These are phyloP conservation scores for Cladobotryum protrusum DNA, from an alignment of 2,329 filamentous ascomycete species.

Conservation along the genomic window DNA sequence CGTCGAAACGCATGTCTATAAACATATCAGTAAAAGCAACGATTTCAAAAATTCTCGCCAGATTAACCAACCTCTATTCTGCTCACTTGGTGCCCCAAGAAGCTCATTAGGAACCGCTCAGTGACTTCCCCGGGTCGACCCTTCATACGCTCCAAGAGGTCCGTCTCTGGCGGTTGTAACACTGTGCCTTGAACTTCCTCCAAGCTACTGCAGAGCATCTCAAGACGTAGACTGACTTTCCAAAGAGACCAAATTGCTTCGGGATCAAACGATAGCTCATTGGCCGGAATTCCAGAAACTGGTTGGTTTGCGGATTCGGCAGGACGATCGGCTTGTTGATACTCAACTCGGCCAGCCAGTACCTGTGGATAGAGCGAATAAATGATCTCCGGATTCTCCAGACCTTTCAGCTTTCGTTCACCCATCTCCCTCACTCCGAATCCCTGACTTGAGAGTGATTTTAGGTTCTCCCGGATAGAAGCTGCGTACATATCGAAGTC, in stretches of 20 bases:
- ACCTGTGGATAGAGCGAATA: constrained; percentile 93
- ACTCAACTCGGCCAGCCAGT: constrained; percentile 70
- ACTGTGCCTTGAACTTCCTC: constrained; percentile 60
- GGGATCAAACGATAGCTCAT: constrained; percentile 69
- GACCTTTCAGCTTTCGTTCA: constrained; percentile 88
- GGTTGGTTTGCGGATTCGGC: constrained; percentile 47
- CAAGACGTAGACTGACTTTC: constrained; percentile 80
- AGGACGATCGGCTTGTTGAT: constrained; percentile 50
- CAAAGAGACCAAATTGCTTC: constrained; percentile 85
- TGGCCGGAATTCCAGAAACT: constrained; percentile 56
- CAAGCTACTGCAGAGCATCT: constrained; percentile 88
- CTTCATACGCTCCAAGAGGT: constrained; percentile 65
- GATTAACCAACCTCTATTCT: constrained; percentile 76
- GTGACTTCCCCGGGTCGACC: constrained; percentile 74
- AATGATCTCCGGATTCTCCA: constrained; percentile 94
- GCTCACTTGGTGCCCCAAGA: constrained; percentile 91
- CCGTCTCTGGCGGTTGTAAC: constrained; percentile 74
- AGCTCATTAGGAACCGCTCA: constrained; percentile 79
- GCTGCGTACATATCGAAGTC: constrained; percentile 69
- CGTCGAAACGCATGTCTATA: constrained; percentile 72
- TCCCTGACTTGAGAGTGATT: constrained; percentile 80
- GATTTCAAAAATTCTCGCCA: background rate
- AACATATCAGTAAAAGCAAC: background rate
- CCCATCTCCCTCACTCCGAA: constrained; percentile 97
- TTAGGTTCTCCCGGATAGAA: constrained; percentile 79